These are phyloP conservation scores for Paradendryphiella salina DNA, from an alignment of 2,329 filamentous ascomycete species.

Conservation along the genomic window DNA sequence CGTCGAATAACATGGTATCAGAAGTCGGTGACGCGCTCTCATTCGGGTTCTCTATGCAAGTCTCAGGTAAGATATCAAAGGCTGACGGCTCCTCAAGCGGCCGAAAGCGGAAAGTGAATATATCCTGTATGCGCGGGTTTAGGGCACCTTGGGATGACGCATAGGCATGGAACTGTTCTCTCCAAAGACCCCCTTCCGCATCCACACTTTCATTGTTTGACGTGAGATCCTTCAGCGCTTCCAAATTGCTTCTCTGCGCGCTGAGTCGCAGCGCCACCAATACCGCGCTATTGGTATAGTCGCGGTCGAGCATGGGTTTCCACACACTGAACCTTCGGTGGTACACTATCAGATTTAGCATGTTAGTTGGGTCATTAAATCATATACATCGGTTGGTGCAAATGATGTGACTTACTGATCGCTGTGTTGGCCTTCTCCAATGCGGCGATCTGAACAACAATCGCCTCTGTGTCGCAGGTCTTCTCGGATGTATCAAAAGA, in stretches of 20 bases:
- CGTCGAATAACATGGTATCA: slow-evolving; percentile 16
- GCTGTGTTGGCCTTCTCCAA: not conserved
- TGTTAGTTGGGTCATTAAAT: slow-evolving; percentile 2
- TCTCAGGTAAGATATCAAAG: not conserved
- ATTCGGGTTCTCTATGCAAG: not conserved
- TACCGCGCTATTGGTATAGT: slow-evolving; percentile 7
- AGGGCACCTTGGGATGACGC: not conserved
- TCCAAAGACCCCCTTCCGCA: no score
- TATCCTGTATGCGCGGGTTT: not conserved
- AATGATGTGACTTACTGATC: slow-evolving; percentile 3
- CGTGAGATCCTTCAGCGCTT: not conserved
- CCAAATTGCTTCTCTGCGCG: not conserved
- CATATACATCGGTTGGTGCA: not conserved
- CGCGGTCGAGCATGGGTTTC: not conserved
- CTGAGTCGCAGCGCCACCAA: slow-evolving; percentile 9
- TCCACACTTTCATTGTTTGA: not conserved
- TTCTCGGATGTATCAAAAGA: not conserved
- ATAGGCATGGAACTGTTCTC: not conserved
- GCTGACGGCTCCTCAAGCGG: not conserved
- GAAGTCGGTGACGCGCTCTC: slow-evolving; percentile 12
- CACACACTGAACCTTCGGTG: slow-evolving; percentile 4
- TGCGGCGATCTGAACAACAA: not conserved
- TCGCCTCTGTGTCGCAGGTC: not conserved
- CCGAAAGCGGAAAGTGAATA: not conserved
- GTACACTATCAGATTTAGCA: not conserved